A percentile compares a stretch with the other conserved stretches of the same genome.
Evolutionary conservation across 306 rosid species (phyloP).

Genomic region (Vicia villosa): DNA sequence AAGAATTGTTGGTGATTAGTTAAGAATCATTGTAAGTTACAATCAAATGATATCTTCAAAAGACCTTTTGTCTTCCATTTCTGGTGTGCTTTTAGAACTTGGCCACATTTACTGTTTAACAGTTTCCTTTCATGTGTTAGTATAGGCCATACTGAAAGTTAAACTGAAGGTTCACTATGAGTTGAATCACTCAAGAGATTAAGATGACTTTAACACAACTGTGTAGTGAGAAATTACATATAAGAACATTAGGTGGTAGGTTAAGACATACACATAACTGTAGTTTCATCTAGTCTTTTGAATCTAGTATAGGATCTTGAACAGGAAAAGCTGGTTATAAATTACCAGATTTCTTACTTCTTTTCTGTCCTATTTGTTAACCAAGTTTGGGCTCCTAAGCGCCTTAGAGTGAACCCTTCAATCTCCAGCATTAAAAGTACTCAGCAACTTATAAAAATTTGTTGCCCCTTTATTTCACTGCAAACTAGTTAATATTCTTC

Average conservation of each 20-base stretch:
- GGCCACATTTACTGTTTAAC: conserved; percentile 16
- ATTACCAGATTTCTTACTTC: conserved; percentile 3
- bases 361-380: background rate
- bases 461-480: background rate
- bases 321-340: background rate
- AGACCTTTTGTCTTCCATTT: conserved; percentile 12
- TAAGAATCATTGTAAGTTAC: background rate
- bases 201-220: background rate
- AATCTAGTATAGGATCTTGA: background rate
- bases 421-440: background rate
- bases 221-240: background rate
- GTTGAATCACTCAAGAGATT: background rate
- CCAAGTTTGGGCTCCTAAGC: background rate
- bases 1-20: background rate
- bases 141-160: conserved; percentile 13
- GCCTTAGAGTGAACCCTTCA: background rate
- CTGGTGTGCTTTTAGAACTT: conserved; percentile 1
- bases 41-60: conserved; percentile 22
- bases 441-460: background rate
- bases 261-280: background rate
- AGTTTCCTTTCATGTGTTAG: background rate
- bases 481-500: conserved; percentile 3
- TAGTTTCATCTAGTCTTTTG: background rate
- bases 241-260: conserved; percentile 12
- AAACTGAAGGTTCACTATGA: conserved; percentile 8